Base-by-base conservation (phyloP, 495 filamentous ascomycete genomes). In the Daldinia vernicosa region DNA sequence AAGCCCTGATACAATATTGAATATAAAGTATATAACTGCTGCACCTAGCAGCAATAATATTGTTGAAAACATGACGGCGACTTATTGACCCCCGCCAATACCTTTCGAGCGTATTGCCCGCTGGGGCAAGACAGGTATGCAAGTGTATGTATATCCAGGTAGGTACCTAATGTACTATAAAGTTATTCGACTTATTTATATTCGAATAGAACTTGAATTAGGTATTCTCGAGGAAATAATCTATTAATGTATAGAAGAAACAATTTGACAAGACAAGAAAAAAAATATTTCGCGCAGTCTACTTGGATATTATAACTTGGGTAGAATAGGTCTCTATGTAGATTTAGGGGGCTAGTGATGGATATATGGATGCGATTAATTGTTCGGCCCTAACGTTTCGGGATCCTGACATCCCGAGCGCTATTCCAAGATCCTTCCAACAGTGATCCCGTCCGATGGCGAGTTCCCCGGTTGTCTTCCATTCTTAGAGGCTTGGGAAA, bases 1-100 rank as follows among this genome's bases (percentile, higher is more conserved):
- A 47, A 84, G 74, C 26, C 75, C 80, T 1, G 72, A 67, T 45
- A 77, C 40, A 45, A 69, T 58, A 37, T 53, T 73, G 66, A 75
- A 78, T 27, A 70, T 17, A 26, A 47, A 66, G 35, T 74, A 74
- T 50, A 27, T 63, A 50, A 66, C 27, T 5, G 66, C 61, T 59
- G 62, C 71, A 33, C 51, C 62, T 26, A 70, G 32, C 57, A 67
- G 61, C 52, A 66, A 39, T 50, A 66, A 47, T 61, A 74, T 58
- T 27, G 62, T 65, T 12, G 56, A 63, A 39, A 45, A 1, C 43
- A 60, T 30, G 61, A 66, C 55, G 9, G 28, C 35, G 24, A 19
- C 27, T 22, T 32, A 56, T 35, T 32, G 28, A 32, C 15, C n/a
- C 15, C 30, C 14, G 30, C 52, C 6, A 55, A 14, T 55, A 28